Evolutionary conservation across 352 stramenopile genomes (phyloP), one percentile per base, ranked within the genome.

Genomic region (Pythium grandisporangium): DNA sequence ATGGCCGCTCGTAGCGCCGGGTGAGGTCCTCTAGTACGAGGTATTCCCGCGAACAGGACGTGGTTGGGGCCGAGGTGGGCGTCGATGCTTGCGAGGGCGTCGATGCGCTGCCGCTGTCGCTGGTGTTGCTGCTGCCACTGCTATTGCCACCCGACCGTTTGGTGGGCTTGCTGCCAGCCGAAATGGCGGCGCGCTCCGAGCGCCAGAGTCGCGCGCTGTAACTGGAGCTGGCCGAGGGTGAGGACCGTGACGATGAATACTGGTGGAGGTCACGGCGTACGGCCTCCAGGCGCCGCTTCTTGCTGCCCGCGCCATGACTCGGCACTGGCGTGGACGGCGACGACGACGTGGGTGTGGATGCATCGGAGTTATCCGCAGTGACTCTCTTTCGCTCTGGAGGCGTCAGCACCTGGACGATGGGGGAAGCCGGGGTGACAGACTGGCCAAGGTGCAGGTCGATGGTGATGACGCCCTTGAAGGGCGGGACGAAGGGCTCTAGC

Each of bases 1-100:
- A 90, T 25, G 76, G 76, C 3, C 66, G 53, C 46, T 47, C 42
- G 53, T 84, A 90, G 19, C 60, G 53, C 38, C 58, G 53, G n/a
- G 73, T 90, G 36, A 90, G 66, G 35, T 87, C 72, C 4, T 60
- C 68, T 8, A 90, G 48, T 3, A 90, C 70, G 14, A 90, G 63
- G 30, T 90, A 90, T 26, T 87, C 39, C 53, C 40, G 39, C 8
- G 51, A 44, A 5, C 34, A 17, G 10, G 17, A n/a, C 23, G 20
- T 12, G 5, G 6, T 26, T 14, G 16, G n/a, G 5, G 8, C 8
- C 8, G n/a, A 35, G 25, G 6, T 23, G 10, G 17, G 10, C 23
- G 20, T 12, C 14, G 6, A 14, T 14, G 16, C 27, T 4, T 5
- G 5, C 8, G n/a, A 35, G 25, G 6, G 13, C n/a, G 13, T 19